phyloP scores from a whole-genome alignment of 495 filamentous ascomycete genomes.

The Jackrogersella minutella region DNA sequence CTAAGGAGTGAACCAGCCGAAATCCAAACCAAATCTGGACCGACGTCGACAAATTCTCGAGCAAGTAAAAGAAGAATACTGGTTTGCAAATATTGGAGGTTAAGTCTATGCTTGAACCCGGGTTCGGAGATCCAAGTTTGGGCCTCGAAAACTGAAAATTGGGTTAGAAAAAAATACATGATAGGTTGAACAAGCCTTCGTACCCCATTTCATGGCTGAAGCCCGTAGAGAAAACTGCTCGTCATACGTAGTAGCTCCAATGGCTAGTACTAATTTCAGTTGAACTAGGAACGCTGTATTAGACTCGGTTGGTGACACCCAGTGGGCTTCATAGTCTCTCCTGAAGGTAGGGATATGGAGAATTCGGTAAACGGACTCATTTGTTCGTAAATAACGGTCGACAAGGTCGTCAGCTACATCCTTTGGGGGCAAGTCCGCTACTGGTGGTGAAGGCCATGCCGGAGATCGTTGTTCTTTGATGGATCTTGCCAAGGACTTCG shows the following conservation, averaged over 20 bases:
- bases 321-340: conserved; percentile 57
- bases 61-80: conserved; percentile 69
- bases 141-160: conserved; percentile 58
- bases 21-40: conserved; percentile 66
- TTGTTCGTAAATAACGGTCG: conserved; percentile 59
- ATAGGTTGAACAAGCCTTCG: too few relatives aligned
- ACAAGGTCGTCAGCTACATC: conserved; percentile 58
- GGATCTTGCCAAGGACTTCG: conserved; percentile 55
- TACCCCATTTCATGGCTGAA: conserved; percentile 63
- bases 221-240: conserved; percentile 55
- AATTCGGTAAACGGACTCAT: conserved; percentile 63
- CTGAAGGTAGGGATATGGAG: conserved; percentile 61
- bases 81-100: conserved; percentile 63
- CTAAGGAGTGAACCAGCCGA: conserved; percentile 64
- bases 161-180: too few relatives aligned
- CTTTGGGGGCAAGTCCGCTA: conserved; percentile 53
- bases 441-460: conserved; percentile 50
- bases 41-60: conserved; percentile 62
- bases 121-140: conserved; percentile 68
- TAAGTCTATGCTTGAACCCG: conserved; percentile 60
- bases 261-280: conserved; percentile 70
- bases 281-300: conserved; percentile 61
- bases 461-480: conserved; percentile 56
- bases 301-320: conserved; percentile 34
- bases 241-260: conserved; percentile 65